Evolutionary conservation across 352 stramenopile species (phyloP).

Genomic region (Phytophthora gonapodyides): DNA sequence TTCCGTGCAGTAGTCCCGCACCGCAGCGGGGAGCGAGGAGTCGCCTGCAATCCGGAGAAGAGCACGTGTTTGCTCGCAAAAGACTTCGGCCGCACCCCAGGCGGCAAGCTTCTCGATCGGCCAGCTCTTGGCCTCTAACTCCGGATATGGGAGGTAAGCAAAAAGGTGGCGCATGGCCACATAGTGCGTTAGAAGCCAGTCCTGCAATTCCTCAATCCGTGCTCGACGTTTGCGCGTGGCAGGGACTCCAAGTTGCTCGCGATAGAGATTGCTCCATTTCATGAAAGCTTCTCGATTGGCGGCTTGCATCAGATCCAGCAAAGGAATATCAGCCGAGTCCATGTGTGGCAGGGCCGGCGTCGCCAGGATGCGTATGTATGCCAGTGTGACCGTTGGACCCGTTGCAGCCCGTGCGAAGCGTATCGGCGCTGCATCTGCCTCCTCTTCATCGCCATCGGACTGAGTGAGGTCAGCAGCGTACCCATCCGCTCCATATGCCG

Average conservation of each 20-base stretch:
- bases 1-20: neutral
- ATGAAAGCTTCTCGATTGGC: conserved; percentile 6
- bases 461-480: neutral
- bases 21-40: too few species aligned
- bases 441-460: too few species aligned
- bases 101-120: neutral
- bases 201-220: neutral
- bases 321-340: too few species aligned
- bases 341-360: neutral
- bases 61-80: neutral
- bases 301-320: neutral
- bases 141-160: conserved; percentile 5
- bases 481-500: neutral
- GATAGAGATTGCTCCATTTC: neutral
- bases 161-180: neutral
- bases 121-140: neutral
- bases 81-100: neutral
- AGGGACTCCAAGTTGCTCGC: neutral
- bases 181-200: neutral
- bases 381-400: neutral
- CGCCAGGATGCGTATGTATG: neutral
- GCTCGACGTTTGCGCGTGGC: neutral
- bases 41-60: neutral
- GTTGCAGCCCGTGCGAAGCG: too few species aligned
- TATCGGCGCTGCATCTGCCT: too few species aligned